Conservation (phyloP, 192 early-diverging fungal species). For the Coemansia sp. region DNA sequence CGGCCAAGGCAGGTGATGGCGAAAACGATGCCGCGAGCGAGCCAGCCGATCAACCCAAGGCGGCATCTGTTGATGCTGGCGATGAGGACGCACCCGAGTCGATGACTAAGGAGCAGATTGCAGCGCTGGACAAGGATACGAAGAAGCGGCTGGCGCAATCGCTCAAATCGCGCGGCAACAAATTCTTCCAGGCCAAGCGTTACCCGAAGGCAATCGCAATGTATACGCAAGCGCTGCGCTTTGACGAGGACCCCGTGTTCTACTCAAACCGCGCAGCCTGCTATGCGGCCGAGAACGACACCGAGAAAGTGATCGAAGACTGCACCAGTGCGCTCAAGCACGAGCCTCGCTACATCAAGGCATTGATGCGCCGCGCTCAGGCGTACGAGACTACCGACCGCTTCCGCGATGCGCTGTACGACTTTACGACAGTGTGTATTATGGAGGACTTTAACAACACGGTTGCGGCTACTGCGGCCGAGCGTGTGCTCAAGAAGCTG, state of each 20-base stretch:
- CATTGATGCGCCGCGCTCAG: conserved; percentile 66
- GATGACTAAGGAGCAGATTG: conserved; percentile 55
- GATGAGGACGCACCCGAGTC: conserved; percentile 43
- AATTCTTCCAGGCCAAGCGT: conserved; percentile 76
- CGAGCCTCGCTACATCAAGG: conserved; percentile 90
- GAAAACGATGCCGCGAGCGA: conserved; percentile 6
- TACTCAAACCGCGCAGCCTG: conserved; percentile 97
- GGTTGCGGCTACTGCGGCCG: conserved; percentile 70
- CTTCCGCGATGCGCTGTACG: conserved; percentile 62
- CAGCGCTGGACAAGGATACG: conserved; percentile 33
- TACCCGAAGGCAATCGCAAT: conserved; percentile 81
- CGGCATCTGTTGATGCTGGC: conserved; percentile 26
- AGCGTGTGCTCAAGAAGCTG: conserved; percentile 83
- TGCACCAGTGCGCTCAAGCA: conserved; percentile 78
- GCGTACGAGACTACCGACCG: conserved; percentile 58
- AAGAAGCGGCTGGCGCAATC: conserved; percentile 63
- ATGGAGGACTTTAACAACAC: conserved; percentile 93
- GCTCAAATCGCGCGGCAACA: conserved; percentile 87
- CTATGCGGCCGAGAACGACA: conserved; percentile 70
- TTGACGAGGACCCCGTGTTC: conserved; percentile 80
- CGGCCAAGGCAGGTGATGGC: conserved; percentile 21
- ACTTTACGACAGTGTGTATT: conserved; percentile 91
- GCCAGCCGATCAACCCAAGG: conserved; percentile 3
- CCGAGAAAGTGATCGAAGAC: conserved; percentile 78
- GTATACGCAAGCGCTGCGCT: conserved; percentile 87